Percentiles rank a stretch among this genome's conserved stretches.
Conservation (phyloP, 1,284 basidiomycete genomes). For the Bondarzewia mesenterica region DNA sequence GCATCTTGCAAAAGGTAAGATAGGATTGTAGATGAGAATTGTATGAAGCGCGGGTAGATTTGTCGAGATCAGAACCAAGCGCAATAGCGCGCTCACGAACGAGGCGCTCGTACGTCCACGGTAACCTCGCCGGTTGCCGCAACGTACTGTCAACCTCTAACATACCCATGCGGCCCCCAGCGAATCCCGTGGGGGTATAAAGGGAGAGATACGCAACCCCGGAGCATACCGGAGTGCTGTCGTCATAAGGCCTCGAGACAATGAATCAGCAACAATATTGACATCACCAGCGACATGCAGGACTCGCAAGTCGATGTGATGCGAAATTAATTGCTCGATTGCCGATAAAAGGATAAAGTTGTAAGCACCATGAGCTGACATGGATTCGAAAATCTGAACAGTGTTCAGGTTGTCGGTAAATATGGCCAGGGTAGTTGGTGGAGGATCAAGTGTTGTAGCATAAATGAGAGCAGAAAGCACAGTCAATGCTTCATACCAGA, state of each 20-base stretch:
- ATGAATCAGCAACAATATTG: conserved; percentile 18
- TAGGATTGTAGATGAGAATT: conserved; percentile 29
- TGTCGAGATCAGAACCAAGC: conserved; percentile 24
- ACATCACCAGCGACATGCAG: conserved; percentile 17
- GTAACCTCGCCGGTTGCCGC: conserved; percentile 18
- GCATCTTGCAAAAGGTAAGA: conserved; percentile 25
- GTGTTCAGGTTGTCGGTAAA: conserved; percentile 26
- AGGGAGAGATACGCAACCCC: conserved; percentile 16
- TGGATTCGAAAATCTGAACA: conserved; percentile 25
- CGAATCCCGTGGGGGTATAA: conserved; percentile 16
- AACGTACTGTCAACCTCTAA: conserved; percentile 6
- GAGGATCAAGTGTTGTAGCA: not conserved
- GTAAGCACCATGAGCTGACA: conserved; percentile 19
- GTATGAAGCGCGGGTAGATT: conserved; percentile 21
- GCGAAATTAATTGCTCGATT: conserved; percentile 16
- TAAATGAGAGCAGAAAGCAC: conserved; percentile 17
- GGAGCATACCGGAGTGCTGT: conserved; percentile 9
- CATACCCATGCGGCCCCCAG: conserved; percentile 22
- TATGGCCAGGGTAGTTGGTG: conserved; percentile 13
- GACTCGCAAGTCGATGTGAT: conserved; percentile 18
- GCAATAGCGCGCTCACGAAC: conserved; percentile 23
- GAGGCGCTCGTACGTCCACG: conserved; percentile 27
- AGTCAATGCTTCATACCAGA: conserved; percentile 23
- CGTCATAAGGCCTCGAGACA: conserved; percentile 16
- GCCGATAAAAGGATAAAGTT: conserved; percentile 22